Percentiles rank a stretch among this genome's conserved stretches.
phyloP scores from a whole-genome alignment of 1,284 basidiomycete genomes.

The Ceratobasidium sp. region DNA sequence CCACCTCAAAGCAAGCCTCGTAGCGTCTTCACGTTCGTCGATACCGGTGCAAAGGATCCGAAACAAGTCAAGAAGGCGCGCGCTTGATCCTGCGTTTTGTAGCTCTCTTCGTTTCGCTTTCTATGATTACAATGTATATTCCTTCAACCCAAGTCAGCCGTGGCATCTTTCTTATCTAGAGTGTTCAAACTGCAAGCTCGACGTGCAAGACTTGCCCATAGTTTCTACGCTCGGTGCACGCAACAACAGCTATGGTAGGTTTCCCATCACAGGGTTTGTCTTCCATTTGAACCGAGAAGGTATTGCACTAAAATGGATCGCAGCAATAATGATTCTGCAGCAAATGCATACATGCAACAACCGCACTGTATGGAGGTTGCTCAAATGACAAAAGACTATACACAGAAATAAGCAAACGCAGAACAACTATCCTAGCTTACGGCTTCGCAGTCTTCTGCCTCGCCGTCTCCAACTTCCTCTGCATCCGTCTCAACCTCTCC shows the following conservation, averaged over 20 bases:
- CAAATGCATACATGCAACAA: too few species aligned
- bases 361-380: too few species aligned
- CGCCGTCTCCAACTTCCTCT: constrained; percentile 46
- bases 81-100: not conserved
- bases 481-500: constrained; percentile 47
- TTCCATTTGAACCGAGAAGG: too few species aligned
- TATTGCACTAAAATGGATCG: too few species aligned
- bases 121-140: constrained; percentile 11
- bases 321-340: too few species aligned
- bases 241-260: too few species aligned
- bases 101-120: not conserved
- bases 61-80: constrained; percentile 10
- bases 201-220: too few species aligned
- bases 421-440: not conserved
- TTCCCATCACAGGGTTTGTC: too few species aligned
- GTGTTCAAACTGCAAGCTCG: not conserved
- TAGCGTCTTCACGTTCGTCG: constrained; percentile 32
- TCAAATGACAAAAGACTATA: too few species aligned
- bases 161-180: not conserved
- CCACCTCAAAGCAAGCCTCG: constrained; percentile 32
- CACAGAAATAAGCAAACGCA: too few species aligned
- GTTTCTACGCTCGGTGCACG: too few species aligned
- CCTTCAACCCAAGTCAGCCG: not conserved
- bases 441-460: constrained; percentile 45
- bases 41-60: constrained; percentile 15